Evolutionary conservation across 1,284 basidiomycete genomes (phyloP).

Genomic region (Melampsora abietis-canadensis): DNA sequence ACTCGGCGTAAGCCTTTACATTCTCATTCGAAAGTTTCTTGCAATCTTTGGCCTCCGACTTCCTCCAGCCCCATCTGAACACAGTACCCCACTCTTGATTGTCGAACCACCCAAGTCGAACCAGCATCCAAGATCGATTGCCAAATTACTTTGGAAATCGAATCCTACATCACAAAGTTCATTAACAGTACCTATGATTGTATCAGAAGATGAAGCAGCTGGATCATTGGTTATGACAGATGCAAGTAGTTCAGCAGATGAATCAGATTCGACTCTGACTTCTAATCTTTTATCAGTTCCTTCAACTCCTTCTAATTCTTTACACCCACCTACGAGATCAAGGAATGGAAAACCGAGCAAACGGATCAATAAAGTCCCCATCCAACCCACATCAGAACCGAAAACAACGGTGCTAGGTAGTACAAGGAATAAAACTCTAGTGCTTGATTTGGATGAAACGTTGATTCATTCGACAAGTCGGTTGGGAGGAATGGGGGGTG

Average conservation of each 20-base stretch:
- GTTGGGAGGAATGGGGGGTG: slow-evolving; percentile 50
- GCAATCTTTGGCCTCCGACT: slow-evolving; percentile 28
- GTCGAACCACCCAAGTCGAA: too few species aligned
- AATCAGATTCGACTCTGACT: not conserved
- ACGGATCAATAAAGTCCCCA: not conserved
- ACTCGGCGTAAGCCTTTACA: slow-evolving; percentile 25
- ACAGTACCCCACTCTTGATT: not conserved
- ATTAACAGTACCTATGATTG: not conserved
- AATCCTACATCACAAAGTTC: not conserved
- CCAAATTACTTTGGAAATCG: not conserved
- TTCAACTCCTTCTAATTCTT: not conserved
- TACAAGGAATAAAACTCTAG: slow-evolving; percentile 74
- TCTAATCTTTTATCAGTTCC: not conserved
- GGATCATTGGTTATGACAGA: not conserved
- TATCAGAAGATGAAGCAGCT: not conserved
- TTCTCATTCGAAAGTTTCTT: slow-evolving; percentile 35
- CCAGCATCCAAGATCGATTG: too few species aligned
- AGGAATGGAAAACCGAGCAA: not conserved
- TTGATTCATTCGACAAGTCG: slow-evolving; percentile 92
- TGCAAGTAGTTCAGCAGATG: not conserved
- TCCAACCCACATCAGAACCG: not conserved
- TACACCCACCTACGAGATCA: not conserved
- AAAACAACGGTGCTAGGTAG: not conserved
- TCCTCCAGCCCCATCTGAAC: not conserved
- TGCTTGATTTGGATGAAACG: slow-evolving; percentile 94